Conservation (phyloP, 2,329 filamentous ascomycete genomes). For the Rhinocladiella mackenziei region DNA sequence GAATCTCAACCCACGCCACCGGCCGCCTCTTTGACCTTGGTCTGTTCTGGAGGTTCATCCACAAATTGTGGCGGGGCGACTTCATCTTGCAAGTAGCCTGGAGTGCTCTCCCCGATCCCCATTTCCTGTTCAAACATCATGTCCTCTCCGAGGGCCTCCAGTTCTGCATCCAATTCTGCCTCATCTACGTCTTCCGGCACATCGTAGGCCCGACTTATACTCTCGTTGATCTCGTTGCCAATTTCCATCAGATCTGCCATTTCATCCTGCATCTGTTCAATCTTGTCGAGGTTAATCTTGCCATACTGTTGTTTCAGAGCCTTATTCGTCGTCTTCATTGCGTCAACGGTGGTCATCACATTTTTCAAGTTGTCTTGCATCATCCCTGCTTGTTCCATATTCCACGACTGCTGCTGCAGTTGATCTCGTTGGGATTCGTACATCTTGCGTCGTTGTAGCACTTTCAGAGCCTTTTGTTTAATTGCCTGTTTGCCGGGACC, state of each 20-base stretch:
- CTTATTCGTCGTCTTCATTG: slow-evolving; percentile 95
- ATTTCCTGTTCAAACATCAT: slow-evolving; percentile 71
- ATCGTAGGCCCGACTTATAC: slow-evolving; percentile 84
- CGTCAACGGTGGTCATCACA: slow-evolving; percentile 96
- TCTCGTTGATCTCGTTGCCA: slow-evolving; percentile 97
- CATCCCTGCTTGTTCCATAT: slow-evolving; percentile 97
- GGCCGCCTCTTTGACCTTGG: slow-evolving; percentile 68
- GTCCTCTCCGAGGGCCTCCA: slow-evolving; percentile 91
- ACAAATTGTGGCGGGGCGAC: slow-evolving; percentile 79
- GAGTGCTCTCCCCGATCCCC: slow-evolving; percentile 60
- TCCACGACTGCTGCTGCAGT: slow-evolving; percentile 91
- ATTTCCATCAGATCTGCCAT: slow-evolving; percentile 98
- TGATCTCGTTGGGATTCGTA: slow-evolving; percentile 94
- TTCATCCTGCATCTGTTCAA: slow-evolving; percentile 95
- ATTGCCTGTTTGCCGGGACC: slow-evolving; percentile 89
- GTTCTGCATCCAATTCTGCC: slow-evolving; percentile 89
- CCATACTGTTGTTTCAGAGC: slow-evolving; percentile 89
- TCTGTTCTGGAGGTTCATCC: slow-evolving; percentile 75
- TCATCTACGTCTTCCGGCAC: slow-evolving; percentile 96
- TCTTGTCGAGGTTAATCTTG: slow-evolving; percentile 95
- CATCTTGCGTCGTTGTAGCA: slow-evolving; percentile 87
- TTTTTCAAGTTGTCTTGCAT: slow-evolving; percentile 99
- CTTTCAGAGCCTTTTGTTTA: slow-evolving; percentile 89
- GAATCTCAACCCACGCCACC: slow-evolving; percentile 20
- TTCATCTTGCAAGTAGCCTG: slow-evolving; percentile 86